Evolutionary conservation across 2,329 filamentous ascomycete genomes (phyloP).

Genomic region (Cladobotryum protrusum): DNA sequence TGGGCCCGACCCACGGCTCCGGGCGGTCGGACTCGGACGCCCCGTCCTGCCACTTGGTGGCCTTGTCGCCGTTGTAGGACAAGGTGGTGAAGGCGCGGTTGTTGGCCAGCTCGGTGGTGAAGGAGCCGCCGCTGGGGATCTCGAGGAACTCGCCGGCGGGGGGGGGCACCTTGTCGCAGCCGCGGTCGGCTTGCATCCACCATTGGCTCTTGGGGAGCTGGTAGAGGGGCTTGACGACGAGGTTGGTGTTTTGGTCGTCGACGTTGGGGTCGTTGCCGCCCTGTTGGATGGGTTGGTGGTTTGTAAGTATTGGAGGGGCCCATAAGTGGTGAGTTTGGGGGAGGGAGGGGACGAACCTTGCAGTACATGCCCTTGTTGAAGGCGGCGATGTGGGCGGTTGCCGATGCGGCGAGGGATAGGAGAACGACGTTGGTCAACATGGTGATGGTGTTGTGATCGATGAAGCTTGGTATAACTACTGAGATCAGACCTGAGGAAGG

Average conservation of each 20-base stretch:
- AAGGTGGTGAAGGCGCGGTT: slow-evolving; percentile 41
- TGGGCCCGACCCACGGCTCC: slow-evolving; percentile 34
- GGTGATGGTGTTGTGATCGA: too few species aligned
- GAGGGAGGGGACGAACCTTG: slow-evolving; percentile 6
- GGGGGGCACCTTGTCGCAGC: slow-evolving; percentile 32
- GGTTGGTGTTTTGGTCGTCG: slow-evolving; percentile 35
- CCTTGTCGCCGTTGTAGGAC: slow-evolving; percentile 30
- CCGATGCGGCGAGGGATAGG: slow-evolving; percentile 11
- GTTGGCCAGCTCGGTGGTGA: slow-evolving; percentile 41
- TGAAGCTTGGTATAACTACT: too few species aligned
- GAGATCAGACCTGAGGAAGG: too few species aligned
- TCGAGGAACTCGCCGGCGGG: slow-evolving; percentile 23
- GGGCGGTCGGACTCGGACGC: slow-evolving; percentile 33
- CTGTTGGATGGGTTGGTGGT: neutral
- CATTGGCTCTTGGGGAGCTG: slow-evolving; percentile 33
- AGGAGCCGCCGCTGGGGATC: slow-evolving; percentile 39
- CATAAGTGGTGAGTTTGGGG: too few species aligned
- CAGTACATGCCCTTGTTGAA: slow-evolving; percentile 19
- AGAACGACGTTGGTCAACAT: neutral
- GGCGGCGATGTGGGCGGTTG: slow-evolving; percentile 15
- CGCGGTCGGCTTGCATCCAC: slow-evolving; percentile 42
- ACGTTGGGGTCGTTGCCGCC: slow-evolving; percentile 18
- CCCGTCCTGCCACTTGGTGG: slow-evolving; percentile 39
- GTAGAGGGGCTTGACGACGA: slow-evolving; percentile 35
- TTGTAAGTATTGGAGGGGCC: too few species aligned